Conservation (phyloP, 257 asterid genomes). For the Phtheirospermum japonicum region DNA sequence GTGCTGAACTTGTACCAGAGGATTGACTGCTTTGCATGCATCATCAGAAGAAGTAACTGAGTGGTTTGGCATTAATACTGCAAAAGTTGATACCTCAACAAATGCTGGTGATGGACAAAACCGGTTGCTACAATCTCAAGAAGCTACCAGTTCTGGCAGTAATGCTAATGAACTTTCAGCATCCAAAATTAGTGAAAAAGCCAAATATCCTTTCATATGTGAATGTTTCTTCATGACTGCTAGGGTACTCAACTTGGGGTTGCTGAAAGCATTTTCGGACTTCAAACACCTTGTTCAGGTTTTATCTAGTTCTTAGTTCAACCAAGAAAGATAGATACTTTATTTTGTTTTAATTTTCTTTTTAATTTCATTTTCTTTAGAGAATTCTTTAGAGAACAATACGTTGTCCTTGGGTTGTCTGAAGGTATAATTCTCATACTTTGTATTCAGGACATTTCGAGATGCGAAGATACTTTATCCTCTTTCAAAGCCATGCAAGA, state of each 20-base stretch:
- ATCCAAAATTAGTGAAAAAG: slow-evolving; percentile 45
- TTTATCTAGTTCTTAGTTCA: slow-evolving; percentile 20
- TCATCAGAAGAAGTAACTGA: slow-evolving; percentile 93
- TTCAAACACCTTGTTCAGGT: slow-evolving; percentile 97
- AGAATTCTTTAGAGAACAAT: too few relatives aligned
- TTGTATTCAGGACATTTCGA: slow-evolving; percentile 77
- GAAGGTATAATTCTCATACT: slow-evolving; percentile 23
- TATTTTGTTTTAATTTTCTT: not conserved
- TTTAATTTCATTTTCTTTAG: too few relatives aligned
- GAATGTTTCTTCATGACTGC: slow-evolving; percentile 99
- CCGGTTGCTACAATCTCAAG: slow-evolving; percentile 67
- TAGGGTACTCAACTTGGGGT: slow-evolving; percentile 86
- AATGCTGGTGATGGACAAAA: slow-evolving; percentile 46
- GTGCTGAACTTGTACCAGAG: slow-evolving; percentile 49
- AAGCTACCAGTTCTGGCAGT: slow-evolving; percentile 65
- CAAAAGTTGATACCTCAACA: slow-evolving; percentile 35
- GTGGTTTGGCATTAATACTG: slow-evolving; percentile 53
- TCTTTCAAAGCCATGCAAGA: slow-evolving; percentile 74
- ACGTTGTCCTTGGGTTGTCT: slow-evolving; percentile 18
- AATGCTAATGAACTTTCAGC: slow-evolving; percentile 40
- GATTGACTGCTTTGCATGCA: slow-evolving; percentile 90
- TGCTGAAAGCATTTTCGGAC: slow-evolving; percentile 92
- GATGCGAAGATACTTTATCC: slow-evolving; percentile 73
- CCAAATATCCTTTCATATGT: slow-evolving; percentile 81
- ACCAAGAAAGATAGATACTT: not conserved